Base-by-base conservation (phyloP, 768 basidiomycete species). In the Phaeotremella skinneri region DNA sequence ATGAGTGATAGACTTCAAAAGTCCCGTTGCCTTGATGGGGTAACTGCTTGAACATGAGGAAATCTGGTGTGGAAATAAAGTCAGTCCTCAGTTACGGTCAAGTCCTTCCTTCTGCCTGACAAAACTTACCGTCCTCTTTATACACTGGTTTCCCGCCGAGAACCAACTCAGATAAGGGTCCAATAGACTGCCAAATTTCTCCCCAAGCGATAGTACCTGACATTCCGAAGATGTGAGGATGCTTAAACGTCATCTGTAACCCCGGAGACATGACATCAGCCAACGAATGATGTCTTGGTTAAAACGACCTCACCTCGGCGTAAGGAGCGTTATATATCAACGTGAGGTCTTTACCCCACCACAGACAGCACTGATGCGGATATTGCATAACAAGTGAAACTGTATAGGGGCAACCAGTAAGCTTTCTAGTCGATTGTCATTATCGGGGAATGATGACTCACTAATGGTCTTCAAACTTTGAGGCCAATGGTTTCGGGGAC, bases 321-420 rank as follows among this genome's bases (percentile, higher is more conserved):
- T 76, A 76, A 2, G 59, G 64, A 17, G 63, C 64, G 51, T 76
- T 76, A 56, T 76, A 76, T 9, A 76, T 64, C 52, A 74, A 49
- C 13, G 69, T 72, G 16, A 74, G 43, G 6, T 76, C 70, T 34
- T 58, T 52, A n/a, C 72, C 72, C 72, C 72, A 76, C 75, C 75
- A 76, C 13, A 76, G 43, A 42, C 63, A 70, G 37, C 70, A 70
- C 51, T 67, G 71, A 49, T 70, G 66, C 9, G 71, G 71, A 39
- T 73, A 73, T 32, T 68, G 58, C 64, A 73, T 65, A 31, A 66
- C 55, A 32, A 67, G 41, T 4, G 63, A 61, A 1, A 61, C 66
- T 67, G 49, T n/a, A 7, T 11, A 41, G 2, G 21, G 23, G 57
- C 23, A 56, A 50, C 31, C 21, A n/a, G 27, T 11, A 26, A 48